Base-by-base conservation (phyloP, 352 stramenopile genomes). In the Phytophthora cactorum region DNA sequence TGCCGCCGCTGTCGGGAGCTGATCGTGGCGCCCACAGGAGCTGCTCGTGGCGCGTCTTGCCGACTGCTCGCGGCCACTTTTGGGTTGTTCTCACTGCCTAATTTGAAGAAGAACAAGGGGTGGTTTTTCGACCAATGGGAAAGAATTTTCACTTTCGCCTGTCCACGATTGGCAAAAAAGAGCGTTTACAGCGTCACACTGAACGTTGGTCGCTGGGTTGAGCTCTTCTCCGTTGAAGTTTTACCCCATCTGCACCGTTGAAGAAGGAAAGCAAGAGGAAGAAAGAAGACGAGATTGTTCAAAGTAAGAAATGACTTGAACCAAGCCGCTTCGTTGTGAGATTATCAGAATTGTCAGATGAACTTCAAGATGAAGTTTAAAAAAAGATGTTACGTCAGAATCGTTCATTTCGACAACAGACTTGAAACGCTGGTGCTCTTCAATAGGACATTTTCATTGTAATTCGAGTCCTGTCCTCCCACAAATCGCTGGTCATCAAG, bases 41-140 rank as follows among this genome's bases (percentile, higher is more conserved):
- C 43, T 14, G 56, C 62, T 56, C 36, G 41, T 53, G 50, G 58
- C 29, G 50, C 59, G 69, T 64, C 60, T 66, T 70, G 50, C 59
- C 39, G 53, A 55, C 43, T 77, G 59, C 44, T 57, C 38, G 41
- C 29, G 45, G 59, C 49, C 43, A 50, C 34, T 64, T 77, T 72
- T 77, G 60, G 45, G 61, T 74, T 77, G 70, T 74, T 70, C 58
- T 71, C 57, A 5, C 58, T 46, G 44, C 14, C 32, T 38, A 53
- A 39, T 72, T 72, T 68, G 68, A 68, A 74, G 66, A 66, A 74
- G 54, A 74, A 66, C 12, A 47, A 22, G 50, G 79, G 28, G 29
- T 27, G 32, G 41, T 29, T 8, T 52, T 61, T 61, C 46, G 29
- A 31, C 53, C 53, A 61, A 61, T 61, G 9, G 39, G 7, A 61